Evolutionary conservation across 345 rosid genomes (phyloP), one percentile per base, ranked within the genome.

Genomic region (Noccaea bulbosa): DNA sequence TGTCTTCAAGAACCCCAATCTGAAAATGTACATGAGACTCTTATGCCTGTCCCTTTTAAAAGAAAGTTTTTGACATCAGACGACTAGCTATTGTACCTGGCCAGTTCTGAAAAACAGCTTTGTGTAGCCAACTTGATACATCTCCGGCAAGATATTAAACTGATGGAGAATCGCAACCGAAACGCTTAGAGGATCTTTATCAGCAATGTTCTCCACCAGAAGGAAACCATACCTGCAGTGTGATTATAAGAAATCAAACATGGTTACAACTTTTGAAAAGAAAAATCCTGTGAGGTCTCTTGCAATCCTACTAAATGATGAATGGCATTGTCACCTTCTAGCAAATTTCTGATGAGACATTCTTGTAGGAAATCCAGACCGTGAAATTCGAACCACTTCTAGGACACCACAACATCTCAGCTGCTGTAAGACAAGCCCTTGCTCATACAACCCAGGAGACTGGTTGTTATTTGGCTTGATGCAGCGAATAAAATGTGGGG

Each of bases 91-190:
- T 24, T 69, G 71, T 72, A 94, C 99, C 99, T 94, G 99, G 54
- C 98, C 99, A 6, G 98, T 81, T 49, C 99, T 93, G 78, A 94
- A 91, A 83, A 94, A 94, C 73, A 94, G 77, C 65, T 94, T 94
- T 30, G 98, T 94, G 82, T 91, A 94, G 72, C 99, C 98, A 81
- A 91, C 99, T 88, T 91, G 98, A 80, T 91, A 91, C 98, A 94
- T 91, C 86, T 94, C 99, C 2, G 98, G 98, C 83, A 89, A 84
- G 70, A 94, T 89, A 74, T 87, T 84, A 58, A 94, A 91, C 76
- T 94, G 99, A 78, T 94, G 98, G 78, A 94, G 99, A 76, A 94
- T 94, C 39, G 99, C 99, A 78, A 94, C 96, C 30, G 99, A 91
- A 64, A 94, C 97, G 67, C 92, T 82, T 60, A 94, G 93, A 45